Base-by-base conservation (phyloP, 148 eudicot species). In the Cornus suecica region DNA sequence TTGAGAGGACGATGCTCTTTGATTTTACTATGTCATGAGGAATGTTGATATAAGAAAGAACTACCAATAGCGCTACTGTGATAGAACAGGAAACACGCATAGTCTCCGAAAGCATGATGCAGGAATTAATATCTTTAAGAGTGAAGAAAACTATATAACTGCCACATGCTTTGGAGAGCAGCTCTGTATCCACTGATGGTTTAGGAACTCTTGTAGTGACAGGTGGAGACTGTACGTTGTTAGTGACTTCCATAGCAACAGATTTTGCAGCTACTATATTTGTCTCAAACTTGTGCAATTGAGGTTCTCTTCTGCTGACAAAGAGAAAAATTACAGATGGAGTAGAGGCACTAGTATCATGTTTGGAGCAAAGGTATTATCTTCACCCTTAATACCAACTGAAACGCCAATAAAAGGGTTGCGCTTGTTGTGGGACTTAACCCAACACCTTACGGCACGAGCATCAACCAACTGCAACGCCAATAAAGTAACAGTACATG, bases 51-150 rank as follows among this genome's bases (percentile, higher is more conserved):
- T 70, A 80, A 13, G 83, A 84, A 51, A 84, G 13, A 32, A 84
- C 79, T 24, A 80, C 86, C 13, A 80, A 28, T 11, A 77, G 73
- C 42, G 86, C 86, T 65, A 77, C 77, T 60, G 75, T 71, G 4
- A 74, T 32, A 10, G 83, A 80, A 58, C 83, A 80, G n/a, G 80
- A 68, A 65, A 77, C 54, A 7, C 83, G 76, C 4, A 76, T 66
- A 13, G 41, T 70, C 56, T 83, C 86, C 2, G 83, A 77, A 25
- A 77, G 68, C 32, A 62, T 71, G 75, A 77, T 77, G 79, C 86
- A 65, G 23, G 62, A 56, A 60, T 78, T 70, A 7, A 80, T 34
- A 54, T 80, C 86, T 71, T 77, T 83, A 8, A 82, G 81, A 15
- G 74, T 67, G 28, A 83, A 79, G 32, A 83, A 27, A 72, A 10